phyloP scores from a whole-genome alignment of 2,329 filamentous ascomycete genomes.

The Penicillium sp. region DNA sequence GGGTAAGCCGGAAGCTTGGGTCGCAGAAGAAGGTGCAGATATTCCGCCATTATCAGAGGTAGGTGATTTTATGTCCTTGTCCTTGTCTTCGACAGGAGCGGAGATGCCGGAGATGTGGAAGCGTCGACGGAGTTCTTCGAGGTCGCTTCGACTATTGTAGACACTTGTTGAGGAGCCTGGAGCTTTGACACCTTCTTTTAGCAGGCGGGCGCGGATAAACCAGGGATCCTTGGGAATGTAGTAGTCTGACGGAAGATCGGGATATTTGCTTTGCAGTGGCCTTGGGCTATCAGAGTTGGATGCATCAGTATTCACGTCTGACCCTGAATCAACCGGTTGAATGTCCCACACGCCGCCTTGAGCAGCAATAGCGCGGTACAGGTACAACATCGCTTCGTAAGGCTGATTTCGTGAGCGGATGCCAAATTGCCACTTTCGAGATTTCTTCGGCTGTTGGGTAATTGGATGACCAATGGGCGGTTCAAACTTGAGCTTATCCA shows the following conservation, averaged over 20 bases:
- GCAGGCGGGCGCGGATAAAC: constrained; percentile 87
- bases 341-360: constrained; percentile 84
- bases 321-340: constrained; percentile 38
- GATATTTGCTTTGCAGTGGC: constrained; percentile 41
- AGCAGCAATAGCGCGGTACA: constrained; percentile 84
- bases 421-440: constrained; percentile 94
- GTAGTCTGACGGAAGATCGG: constrained; percentile 54
- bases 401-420: constrained; percentile 92
- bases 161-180: constrained; percentile 39
- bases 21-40: constrained; percentile 35
- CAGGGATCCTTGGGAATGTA: constrained; percentile 88
- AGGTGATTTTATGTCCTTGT: constrained; percentile 18
- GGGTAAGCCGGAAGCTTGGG: constrained; percentile 30
- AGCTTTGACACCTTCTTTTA: constrained; percentile 67
- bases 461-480: constrained; percentile 48
- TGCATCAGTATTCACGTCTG: constrained; percentile 34
- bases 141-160: constrained; percentile 37
- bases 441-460: constrained; percentile 50
- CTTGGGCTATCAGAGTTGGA: constrained; percentile 28
- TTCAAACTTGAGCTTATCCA: constrained; percentile 56
- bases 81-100: constrained; percentile 29
- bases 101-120: constrained; percentile 32
- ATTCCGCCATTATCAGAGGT: constrained; percentile 29
- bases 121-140: constrained; percentile 38
- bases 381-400: constrained; percentile 87